Evolutionary conservation across 1,284 basidiomycete species (phyloP).

Genomic region (Phlebopus sp.): DNA sequence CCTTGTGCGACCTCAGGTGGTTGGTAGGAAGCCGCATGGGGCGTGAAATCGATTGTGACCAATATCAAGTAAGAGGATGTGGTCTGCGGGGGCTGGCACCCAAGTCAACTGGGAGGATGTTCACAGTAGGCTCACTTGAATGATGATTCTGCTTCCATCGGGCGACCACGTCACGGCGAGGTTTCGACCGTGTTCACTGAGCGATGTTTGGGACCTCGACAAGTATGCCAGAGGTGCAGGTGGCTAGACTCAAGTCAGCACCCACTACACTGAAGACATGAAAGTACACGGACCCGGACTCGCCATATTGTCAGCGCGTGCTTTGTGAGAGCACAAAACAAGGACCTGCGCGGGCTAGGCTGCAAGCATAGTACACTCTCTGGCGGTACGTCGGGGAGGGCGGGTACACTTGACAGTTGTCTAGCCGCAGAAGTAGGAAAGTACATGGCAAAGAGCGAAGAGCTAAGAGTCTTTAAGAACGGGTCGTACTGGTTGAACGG

Average conservation of each 20-base stretch:
- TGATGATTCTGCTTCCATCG: constrained; percentile 73
- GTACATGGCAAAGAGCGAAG: neutral
- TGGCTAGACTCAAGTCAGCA: constrained; percentile 51
- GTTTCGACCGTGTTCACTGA: constrained; percentile 80
- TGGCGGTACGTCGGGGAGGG: constrained; percentile 57
- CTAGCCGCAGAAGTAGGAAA: constrained; percentile 75
- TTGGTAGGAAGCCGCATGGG: constrained; percentile 55
- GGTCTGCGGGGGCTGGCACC: constrained; percentile 49
- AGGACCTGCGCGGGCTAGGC: constrained; percentile 69
- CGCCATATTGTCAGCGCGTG: constrained; percentile 77
- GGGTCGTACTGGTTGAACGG: too few species aligned
- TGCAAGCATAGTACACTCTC: constrained; percentile 60
- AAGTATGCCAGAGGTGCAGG: constrained; percentile 74
- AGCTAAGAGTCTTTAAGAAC: too few species aligned
- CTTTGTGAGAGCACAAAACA: constrained; percentile 75
- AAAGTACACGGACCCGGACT: constrained; percentile 60
- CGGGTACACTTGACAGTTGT: constrained; percentile 64
- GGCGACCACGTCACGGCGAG: constrained; percentile 72
- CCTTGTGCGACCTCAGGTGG: constrained; percentile 49
- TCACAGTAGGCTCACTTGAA: constrained; percentile 55
- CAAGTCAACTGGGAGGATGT: constrained; percentile 3
- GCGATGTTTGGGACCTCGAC: constrained; percentile 71
- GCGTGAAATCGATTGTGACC: constrained; percentile 63
- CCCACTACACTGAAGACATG: neutral
- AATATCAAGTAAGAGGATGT: constrained; percentile 76